phyloP scores from a whole-genome alignment of 148 eudicot genomes.

The Rhododendron vialii region DNA sequence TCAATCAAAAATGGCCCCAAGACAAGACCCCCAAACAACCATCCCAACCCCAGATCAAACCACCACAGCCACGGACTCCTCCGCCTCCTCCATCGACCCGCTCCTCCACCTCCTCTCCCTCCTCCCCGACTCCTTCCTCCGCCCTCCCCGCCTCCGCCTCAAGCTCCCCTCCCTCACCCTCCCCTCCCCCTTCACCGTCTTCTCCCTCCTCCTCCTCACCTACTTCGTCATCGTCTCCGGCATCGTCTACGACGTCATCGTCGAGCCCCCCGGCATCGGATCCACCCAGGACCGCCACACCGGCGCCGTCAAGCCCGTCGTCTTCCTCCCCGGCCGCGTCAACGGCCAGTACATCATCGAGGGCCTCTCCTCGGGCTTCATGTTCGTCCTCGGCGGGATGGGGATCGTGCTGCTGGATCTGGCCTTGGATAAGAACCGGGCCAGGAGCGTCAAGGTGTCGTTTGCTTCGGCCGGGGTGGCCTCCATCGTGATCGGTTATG shows the following conservation, averaged over 20 bases:
- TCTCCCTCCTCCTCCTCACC: constrained; percentile 68
- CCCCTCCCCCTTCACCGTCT: constrained; percentile 68
- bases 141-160: constrained; percentile 73
- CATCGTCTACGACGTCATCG: constrained; percentile 86
- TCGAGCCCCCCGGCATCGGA: constrained; percentile 94
- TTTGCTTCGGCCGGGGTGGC: constrained; percentile 53
- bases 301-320: constrained; percentile 77
- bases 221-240: constrained; percentile 95
- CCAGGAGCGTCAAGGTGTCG: constrained; percentile 52
- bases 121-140: constrained; percentile 63
- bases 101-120: constrained; percentile 38
- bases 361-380: constrained; percentile 85
- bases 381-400: constrained; percentile 82
- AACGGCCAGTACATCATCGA: constrained; percentile 96
- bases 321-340: constrained; percentile 86
- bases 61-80: background rate
- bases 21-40: constrained; percentile 13
- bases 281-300: constrained; percentile 68
- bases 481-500: constrained; percentile 50
- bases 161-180: constrained; percentile 65
- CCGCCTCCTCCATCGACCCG: constrained; percentile 39
- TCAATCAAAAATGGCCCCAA: constrained; percentile 10
- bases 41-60: background rate
- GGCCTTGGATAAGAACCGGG: constrained; percentile 55
- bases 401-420: constrained; percentile 79